Percentiles rank a stretch among this genome's conserved stretches.
Conservation (phyloP, 441 rosid genomes). For the Raphanus hybrid region DNA sequence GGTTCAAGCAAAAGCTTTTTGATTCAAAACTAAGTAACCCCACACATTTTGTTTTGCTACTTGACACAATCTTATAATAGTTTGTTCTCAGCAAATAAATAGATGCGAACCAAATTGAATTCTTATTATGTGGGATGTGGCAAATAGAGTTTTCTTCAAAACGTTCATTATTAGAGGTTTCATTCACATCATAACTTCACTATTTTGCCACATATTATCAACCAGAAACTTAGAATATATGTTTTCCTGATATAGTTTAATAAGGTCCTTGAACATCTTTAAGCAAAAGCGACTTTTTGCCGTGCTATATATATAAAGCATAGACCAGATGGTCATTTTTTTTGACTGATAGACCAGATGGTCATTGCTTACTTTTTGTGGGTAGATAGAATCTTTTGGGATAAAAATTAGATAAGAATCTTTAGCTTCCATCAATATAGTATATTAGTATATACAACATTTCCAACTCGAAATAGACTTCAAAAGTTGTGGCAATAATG, state of each 20-base stretch:
- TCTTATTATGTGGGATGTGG: not conserved
- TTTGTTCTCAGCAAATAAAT: not conserved
- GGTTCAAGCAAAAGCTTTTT: too few species aligned
- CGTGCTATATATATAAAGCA: not conserved
- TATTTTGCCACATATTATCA: not conserved
- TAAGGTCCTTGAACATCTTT: conserved; percentile 7
- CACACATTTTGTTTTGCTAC: conserved; percentile 18
- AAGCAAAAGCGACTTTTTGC: conserved; percentile 2
- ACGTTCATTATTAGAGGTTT: not conserved
- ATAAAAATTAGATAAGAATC: not conserved
- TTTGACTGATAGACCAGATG: not conserved
- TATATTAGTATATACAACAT: too few species aligned
- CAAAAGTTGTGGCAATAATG: conserved; percentile 29
- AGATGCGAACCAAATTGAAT: not conserved
- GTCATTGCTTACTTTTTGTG: not conserved
- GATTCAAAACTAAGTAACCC: not conserved
- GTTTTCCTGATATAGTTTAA: not conserved
- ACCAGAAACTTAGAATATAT: not conserved
- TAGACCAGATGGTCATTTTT: conserved; percentile 1
- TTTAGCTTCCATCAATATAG: conserved; percentile 10
- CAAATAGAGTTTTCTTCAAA: not conserved
- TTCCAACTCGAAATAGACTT: too few species aligned
- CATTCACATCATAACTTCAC: not conserved
- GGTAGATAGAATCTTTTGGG: not conserved
- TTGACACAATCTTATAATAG: not conserved